Base-by-base conservation (phyloP, 257 asterid genomes). In the Craterostigma plantagineum region DNA sequence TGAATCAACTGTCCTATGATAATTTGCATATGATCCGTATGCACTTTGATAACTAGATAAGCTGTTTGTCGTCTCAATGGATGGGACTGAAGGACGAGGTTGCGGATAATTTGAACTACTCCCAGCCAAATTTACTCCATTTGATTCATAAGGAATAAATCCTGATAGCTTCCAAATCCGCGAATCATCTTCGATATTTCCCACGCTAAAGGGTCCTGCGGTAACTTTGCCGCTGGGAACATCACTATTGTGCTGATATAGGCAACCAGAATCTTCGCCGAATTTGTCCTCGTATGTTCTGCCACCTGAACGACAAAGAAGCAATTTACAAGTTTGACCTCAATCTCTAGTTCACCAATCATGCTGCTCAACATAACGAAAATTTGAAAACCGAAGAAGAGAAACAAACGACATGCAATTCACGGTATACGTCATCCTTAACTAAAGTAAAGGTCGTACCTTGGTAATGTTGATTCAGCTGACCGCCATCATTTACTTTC, bases 401-500 rank as follows among this genome's bases (percentile, higher is more conserved):
- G 30, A 23, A 23, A 49, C 45, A 48, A 14, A 35, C 6, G 30
- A 23, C 30, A 23, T 23, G 6, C 30, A 6, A 33, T 14, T 14
- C 35, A 45, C 37, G 52, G 35, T 8, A 44, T 13, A 17, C 33
- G 33, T 8, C 36, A 50, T 48, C 16, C 33, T 44, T 18, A 5
- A 16, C 14, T 1, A 52, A 44, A 33, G n/a, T 46, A 45, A 37
- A 52, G 15, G n/a, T n/a, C n/a, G n/a, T 63, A 87, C 98, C 95
- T 72, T 49, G 71, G 33, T 59, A 56, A 13, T 58, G 23, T 42
- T 57, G 66, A 27, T 47, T 53, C 42, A 47, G 33, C 52, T 1
- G 63, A 67, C 54, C 79, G 54, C 56, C 63, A 52, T 56, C 47
- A 50, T 38, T 59, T 38, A 52, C 52, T 49, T 62, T 67, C 56